Percentiles rank a stretch among this genome's conserved stretches.
Evolutionary conservation across 768 basidiomycete genomes (phyloP).

Genomic region (Suillus lakei): DNA sequence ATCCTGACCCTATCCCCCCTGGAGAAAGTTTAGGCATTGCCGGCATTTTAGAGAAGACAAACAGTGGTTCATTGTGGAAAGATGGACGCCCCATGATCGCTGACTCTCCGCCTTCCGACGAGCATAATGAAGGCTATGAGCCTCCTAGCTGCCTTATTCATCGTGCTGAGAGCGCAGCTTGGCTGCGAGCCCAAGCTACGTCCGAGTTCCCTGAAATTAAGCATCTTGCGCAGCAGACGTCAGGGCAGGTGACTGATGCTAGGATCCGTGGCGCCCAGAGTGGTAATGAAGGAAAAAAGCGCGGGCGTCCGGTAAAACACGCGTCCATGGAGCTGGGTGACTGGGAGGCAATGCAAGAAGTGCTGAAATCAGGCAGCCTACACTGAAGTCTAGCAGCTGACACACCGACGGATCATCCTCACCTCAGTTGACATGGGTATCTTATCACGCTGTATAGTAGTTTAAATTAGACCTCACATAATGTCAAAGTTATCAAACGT

Average conservation of each 20-base stretch:
- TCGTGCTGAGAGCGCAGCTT: slow-evolving; percentile 64
- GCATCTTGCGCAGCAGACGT: slow-evolving; percentile 60
- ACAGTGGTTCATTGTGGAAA: slow-evolving; percentile 66
- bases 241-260: slow-evolving; percentile 44
- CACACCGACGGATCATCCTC: neutral
- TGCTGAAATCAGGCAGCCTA: slow-evolving; percentile 14
- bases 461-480: neutral
- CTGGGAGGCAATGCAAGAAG: slow-evolving; percentile 32
- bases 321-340: slow-evolving; percentile 17
- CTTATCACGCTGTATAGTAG: neutral
- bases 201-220: slow-evolving; percentile 73
- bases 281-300: slow-evolving; percentile 19
- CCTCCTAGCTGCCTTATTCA: slow-evolving; percentile 67
- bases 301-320: neutral
- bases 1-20: slow-evolving; percentile 78
- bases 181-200: slow-evolving; percentile 79
- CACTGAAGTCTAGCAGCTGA: neutral
- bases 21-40: slow-evolving; percentile 87
- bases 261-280: slow-evolving; percentile 36
- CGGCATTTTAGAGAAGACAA: slow-evolving; percentile 66
- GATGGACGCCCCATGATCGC: slow-evolving; percentile 61
- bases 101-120: slow-evolving; percentile 7
- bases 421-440: neutral
- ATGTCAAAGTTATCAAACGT: neutral
- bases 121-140: slow-evolving; percentile 45